These are phyloP conservation scores for Colletotrichum filicis DNA, from an alignment of 2,329 filamentous ascomycete species.

Conservation along the genomic window DNA sequence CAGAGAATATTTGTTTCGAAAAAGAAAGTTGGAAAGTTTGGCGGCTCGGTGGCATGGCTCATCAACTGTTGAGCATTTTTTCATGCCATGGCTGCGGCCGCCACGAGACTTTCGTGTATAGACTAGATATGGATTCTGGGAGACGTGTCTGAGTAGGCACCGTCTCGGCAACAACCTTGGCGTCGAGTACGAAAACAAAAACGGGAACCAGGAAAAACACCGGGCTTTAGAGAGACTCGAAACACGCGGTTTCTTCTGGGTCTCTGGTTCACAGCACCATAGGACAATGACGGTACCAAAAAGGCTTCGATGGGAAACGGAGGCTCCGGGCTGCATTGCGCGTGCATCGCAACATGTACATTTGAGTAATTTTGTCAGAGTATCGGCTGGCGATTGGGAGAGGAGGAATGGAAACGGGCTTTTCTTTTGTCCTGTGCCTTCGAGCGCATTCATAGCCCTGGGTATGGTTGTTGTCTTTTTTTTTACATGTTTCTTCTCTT, in stretches of 20 bases:
- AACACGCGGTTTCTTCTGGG: background rate
- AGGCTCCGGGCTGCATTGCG: slow-evolving; percentile 3
- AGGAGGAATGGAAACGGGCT: slow-evolving; percentile 25
- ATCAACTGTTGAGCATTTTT: slow-evolving; percentile 9
- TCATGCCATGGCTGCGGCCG: slow-evolving; percentile 12
- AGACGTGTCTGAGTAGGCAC: slow-evolving; percentile 7
- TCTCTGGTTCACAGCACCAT: slow-evolving; percentile 12
- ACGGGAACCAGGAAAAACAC: background rate
- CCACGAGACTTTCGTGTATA: slow-evolving; percentile 33
- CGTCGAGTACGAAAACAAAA: slow-evolving; percentile 22
- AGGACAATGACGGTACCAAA: slow-evolving; percentile 8
- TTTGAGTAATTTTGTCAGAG: slow-evolving; percentile 35
- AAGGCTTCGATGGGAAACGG: slow-evolving; percentile 5
- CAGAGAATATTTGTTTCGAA: slow-evolving; percentile 18
- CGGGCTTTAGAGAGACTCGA: background rate
- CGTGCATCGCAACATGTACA: slow-evolving; percentile 26
- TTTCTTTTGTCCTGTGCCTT: slow-evolving; percentile 9
- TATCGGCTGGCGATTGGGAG: slow-evolving; percentile 22
- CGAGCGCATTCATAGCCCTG: slow-evolving; percentile 2
- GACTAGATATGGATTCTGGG: slow-evolving; percentile 30
- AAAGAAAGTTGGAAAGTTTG: slow-evolving; percentile 16
- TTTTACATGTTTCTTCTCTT: slow-evolving; percentile 17
- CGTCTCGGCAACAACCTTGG: slow-evolving; percentile 7
- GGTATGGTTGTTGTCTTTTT: background rate
- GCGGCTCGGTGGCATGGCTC: slow-evolving; percentile 5